Conservation (phyloP, 148 eudicot species). For the Fagopyrum esculentum region DNA sequence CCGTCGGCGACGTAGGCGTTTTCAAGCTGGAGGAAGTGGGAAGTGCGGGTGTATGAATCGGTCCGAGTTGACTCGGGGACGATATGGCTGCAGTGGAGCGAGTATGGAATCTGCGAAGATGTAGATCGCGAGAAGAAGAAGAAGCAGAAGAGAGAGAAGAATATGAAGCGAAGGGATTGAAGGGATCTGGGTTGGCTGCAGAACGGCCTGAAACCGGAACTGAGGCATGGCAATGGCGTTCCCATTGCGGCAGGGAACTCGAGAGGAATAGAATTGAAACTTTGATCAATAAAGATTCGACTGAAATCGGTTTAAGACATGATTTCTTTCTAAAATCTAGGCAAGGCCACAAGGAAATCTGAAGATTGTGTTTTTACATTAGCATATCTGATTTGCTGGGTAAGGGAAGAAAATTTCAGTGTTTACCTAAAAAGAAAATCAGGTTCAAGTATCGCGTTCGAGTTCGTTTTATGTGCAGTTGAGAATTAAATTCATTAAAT, state of each 20-base stretch:
- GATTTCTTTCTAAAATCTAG: no score
- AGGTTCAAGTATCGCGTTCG: no score
- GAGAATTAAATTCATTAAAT: no score
- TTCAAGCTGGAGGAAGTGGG: constrained; percentile 17
- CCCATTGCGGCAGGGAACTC: not conserved
- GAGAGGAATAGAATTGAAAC: no score
- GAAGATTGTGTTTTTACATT: no score
- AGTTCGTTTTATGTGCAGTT: no score
- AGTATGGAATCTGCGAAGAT: constrained; percentile 32
- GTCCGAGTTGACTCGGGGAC: constrained; percentile 27
- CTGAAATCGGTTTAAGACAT: no score
- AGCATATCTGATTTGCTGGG: no score
- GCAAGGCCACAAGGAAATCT: no score
- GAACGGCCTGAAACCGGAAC: not conserved
- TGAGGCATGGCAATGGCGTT: not conserved
- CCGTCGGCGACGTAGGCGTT: constrained; percentile 28
- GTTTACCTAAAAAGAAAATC: no score
- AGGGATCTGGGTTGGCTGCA: constrained; percentile 7
- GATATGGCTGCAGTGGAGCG: constrained; percentile 40
- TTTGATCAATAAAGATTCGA: no score
- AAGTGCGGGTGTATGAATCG: constrained; percentile 11
- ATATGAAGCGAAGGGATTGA: constrained; percentile 6
- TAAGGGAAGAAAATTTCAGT: no score
- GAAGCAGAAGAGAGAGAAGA: not conserved
- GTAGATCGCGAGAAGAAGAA: not conserved